These are phyloP conservation scores for Xylaria intraflava DNA, from an alignment of 495 filamentous ascomycete genomes.

Conservation along the genomic window DNA sequence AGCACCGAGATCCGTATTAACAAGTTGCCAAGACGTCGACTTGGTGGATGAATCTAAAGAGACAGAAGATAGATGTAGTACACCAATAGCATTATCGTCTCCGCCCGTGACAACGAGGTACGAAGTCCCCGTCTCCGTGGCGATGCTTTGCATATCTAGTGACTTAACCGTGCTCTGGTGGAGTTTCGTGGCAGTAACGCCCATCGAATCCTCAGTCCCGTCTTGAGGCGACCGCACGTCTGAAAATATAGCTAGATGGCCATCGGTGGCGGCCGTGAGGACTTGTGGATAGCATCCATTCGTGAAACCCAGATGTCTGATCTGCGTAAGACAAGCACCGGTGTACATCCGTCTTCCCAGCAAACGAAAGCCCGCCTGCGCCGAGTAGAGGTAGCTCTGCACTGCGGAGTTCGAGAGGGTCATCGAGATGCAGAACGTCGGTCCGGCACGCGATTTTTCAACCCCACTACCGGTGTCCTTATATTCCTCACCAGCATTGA, in stretches of 20 bases:
- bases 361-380: conserved; percentile 43
- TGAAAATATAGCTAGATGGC: conserved; percentile 35
- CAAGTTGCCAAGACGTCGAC: conserved; percentile 1
- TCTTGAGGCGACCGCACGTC: neutral
- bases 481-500: neutral
- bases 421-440: conserved; percentile 53
- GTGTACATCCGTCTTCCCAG: conserved; percentile 58
- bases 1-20: neutral
- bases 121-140: conserved; percentile 13
- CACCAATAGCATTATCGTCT: conserved; percentile 71
- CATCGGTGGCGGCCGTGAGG: conserved; percentile 42
- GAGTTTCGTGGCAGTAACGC: conserved; percentile 34
- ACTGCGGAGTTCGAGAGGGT: conserved; percentile 75
- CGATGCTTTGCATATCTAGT: conserved; percentile 31
- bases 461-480: neutral
- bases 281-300: conserved; percentile 36
- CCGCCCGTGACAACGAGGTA: conserved; percentile 66
- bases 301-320: conserved; percentile 41
- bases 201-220: neutral
- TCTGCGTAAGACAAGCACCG: conserved; percentile 73
- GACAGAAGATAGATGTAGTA: conserved; percentile 41
- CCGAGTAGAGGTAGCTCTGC: conserved; percentile 56
- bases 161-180: conserved; percentile 75
- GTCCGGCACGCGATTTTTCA: neutral
- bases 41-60: neutral